phyloP scores from a whole-genome alignment of 768 basidiomycete genomes.

The Pulveroboletus ravenelii region DNA sequence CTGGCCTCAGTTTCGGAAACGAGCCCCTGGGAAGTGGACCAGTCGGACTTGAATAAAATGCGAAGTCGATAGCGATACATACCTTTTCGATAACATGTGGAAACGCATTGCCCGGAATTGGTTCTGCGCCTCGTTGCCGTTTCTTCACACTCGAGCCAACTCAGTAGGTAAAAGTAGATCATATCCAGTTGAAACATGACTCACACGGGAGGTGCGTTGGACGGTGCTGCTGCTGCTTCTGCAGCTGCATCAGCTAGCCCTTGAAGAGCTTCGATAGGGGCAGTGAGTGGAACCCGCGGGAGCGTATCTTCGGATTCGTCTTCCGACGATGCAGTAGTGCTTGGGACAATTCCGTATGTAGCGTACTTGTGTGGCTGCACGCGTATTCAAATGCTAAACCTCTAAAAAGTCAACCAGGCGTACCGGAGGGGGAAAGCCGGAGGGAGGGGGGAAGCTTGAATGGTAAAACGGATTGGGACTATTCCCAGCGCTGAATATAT shows the following conservation, averaged over 20 bases:
- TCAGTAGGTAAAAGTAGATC: not conserved
- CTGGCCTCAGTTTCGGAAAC: slow-evolving; percentile 83
- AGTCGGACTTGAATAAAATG: not conserved
- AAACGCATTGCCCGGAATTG: slow-evolving; percentile 79
- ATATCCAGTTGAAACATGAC: not conserved
- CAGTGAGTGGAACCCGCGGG: slow-evolving; percentile 77
- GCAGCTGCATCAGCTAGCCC: slow-evolving; percentile 94
- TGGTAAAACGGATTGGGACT: slow-evolving; percentile 29
- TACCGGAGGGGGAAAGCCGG: slow-evolving; percentile 89
- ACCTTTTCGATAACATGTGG: slow-evolving; percentile 89
- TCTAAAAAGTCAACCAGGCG: slow-evolving; percentile 24
- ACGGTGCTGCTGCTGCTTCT: slow-evolving; percentile 82
- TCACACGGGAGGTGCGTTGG: slow-evolving; percentile 58
- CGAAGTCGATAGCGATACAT: not conserved
- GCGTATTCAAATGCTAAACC: slow-evolving; percentile 14
- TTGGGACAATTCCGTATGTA: slow-evolving; percentile 84
- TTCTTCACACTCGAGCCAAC: slow-evolving; percentile 55
- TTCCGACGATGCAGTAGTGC: slow-evolving; percentile 79
- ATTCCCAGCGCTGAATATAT: slow-evolving; percentile 17
- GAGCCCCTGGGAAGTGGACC: slow-evolving; percentile 52
- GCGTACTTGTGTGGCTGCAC: slow-evolving; percentile 82
- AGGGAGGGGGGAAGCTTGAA: slow-evolving; percentile 73
- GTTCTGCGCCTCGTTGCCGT: slow-evolving; percentile 70
- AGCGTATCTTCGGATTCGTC: slow-evolving; percentile 90
- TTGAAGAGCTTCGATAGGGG: slow-evolving; percentile 92